Evolutionary conservation across 1,139 yeast species (phyloP).

Genomic region (Kodamaea suecica): DNA sequence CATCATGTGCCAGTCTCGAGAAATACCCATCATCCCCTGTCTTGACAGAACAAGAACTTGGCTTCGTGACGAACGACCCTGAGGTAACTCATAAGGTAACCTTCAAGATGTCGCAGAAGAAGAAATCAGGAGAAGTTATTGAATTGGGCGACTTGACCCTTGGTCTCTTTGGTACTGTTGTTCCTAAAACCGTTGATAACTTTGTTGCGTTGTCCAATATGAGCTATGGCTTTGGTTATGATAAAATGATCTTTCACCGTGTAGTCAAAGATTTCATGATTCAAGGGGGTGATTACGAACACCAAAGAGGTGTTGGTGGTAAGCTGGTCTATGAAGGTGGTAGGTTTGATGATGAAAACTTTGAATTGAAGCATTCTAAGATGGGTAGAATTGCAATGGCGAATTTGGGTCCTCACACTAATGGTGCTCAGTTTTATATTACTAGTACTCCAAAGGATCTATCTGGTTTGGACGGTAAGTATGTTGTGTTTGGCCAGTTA

Average conservation of each 20-base stretch:
- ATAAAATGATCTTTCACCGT: constrained; percentile 32
- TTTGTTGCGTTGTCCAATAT: constrained; percentile 32
- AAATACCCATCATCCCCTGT: too few relatives aligned
- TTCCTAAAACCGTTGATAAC: constrained; percentile 39
- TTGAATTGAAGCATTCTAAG: constrained; percentile 32
- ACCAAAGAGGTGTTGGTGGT: constrained; percentile 30
- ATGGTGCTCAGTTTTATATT: constrained; percentile 43
- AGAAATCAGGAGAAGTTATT: constrained; percentile 6
- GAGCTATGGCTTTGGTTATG: constrained; percentile 37
- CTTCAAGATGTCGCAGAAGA: constrained; percentile 12
- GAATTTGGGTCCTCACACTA: constrained; percentile 40
- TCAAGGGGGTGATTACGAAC: constrained; percentile 39
- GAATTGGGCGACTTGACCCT: constrained; percentile 21
- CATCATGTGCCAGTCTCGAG: too few relatives aligned
- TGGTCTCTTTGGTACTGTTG: constrained; percentile 24
- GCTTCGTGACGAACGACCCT: too few relatives aligned
- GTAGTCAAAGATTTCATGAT: constrained; percentile 38
- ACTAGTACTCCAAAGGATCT: constrained; percentile 24
- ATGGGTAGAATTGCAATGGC: constrained; percentile 44
- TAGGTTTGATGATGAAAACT: constrained; percentile 39
- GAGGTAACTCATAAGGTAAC: constrained; percentile 15
- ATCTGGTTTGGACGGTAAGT: constrained; percentile 46
- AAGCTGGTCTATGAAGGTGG: constrained; percentile 27
- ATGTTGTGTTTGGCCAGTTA: constrained; percentile 57
- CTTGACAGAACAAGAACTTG: too few relatives aligned